These are phyloP conservation scores for Vigna unguiculata DNA, from an alignment of 306 rosid genomes.

Conservation along the genomic window DNA sequence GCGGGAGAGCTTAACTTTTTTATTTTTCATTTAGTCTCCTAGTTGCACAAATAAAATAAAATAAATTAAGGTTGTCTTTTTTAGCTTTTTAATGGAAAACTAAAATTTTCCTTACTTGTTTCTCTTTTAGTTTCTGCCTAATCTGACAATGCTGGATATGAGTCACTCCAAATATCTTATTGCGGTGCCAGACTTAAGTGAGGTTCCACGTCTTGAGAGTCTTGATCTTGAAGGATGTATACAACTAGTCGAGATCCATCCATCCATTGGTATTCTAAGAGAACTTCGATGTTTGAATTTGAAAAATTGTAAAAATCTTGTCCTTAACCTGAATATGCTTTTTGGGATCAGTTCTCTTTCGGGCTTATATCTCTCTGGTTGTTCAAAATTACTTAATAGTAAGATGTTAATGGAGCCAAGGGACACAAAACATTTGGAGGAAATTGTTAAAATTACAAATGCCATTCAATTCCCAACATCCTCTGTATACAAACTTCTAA, in stretches of 20 bases:
- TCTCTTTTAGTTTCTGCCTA: not conserved
- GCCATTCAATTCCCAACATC: too few species aligned
- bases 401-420: too few species aligned
- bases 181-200: not conserved
- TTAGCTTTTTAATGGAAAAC: not conserved
- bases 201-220: rapidly evolving
- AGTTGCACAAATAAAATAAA: not conserved
- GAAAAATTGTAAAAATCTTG: not conserved
- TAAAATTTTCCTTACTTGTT: not conserved
- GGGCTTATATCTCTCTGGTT: not conserved
- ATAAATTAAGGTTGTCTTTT: not conserved
- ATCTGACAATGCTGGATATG: not conserved
- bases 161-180: not conserved
- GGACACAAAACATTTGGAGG: too few species aligned
- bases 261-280: not conserved
- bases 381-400: constrained; percentile 9
- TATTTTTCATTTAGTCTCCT: not conserved
- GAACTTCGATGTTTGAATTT: not conserved
- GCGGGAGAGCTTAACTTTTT: rapidly evolving
- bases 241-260: not conserved
- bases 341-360: not conserved
- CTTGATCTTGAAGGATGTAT: not conserved
- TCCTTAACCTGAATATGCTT: not conserved
- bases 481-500: too few species aligned
- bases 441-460: too few species aligned